Evolutionary conservation across 495 filamentous ascomycete species (phyloP).

Genomic region (Penicillium dipodomyicola): DNA sequence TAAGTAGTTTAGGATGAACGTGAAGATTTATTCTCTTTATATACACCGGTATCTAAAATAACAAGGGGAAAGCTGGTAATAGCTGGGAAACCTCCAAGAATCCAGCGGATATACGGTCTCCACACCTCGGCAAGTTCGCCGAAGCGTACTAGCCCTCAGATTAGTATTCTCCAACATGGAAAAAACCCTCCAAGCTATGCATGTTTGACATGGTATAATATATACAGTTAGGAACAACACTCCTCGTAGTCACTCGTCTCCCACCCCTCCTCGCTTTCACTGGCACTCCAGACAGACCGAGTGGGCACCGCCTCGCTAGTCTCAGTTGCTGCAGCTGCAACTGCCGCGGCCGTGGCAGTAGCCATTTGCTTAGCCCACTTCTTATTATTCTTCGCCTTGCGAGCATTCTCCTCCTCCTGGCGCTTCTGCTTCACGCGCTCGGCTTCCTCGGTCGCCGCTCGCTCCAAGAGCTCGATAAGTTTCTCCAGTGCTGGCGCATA

Average conservation of each 20-base stretch:
- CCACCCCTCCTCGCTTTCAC: conserved; percentile 48
- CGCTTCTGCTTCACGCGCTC: conserved; percentile 19
- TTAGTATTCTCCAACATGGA: background rate
- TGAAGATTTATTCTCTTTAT: background rate
- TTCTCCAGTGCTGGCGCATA: conserved; percentile 71
- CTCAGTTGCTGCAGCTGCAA: conserved; percentile 10
- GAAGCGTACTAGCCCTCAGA: background rate
- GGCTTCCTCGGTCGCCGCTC: conserved; percentile 18
- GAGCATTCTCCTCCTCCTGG: conserved; percentile 25
- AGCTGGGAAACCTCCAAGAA: background rate
- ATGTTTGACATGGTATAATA: conserved; percentile 6
- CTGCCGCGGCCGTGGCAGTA: conserved; percentile 8
- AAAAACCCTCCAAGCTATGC: background rate
- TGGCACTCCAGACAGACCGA: conserved; percentile 38
- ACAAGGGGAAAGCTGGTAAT: background rate
- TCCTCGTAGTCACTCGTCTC: conserved; percentile 32
- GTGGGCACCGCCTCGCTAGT: conserved; percentile 5
- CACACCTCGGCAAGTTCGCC: conserved; percentile 8
- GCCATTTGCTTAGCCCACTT: conserved; percentile 21
- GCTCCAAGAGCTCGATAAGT: conserved; percentile 54
- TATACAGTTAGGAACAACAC: conserved; percentile 11
- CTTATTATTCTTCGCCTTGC: conserved; percentile 29
- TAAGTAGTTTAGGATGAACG: background rate
- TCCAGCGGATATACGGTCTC: background rate
- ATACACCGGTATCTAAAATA: background rate